A percentile compares a stretch with the other conserved stretches of the same genome.
Evolutionary conservation across 768 basidiomycete species (phyloP).

Genomic region (Tylopilus cervinicoccineus): DNA sequence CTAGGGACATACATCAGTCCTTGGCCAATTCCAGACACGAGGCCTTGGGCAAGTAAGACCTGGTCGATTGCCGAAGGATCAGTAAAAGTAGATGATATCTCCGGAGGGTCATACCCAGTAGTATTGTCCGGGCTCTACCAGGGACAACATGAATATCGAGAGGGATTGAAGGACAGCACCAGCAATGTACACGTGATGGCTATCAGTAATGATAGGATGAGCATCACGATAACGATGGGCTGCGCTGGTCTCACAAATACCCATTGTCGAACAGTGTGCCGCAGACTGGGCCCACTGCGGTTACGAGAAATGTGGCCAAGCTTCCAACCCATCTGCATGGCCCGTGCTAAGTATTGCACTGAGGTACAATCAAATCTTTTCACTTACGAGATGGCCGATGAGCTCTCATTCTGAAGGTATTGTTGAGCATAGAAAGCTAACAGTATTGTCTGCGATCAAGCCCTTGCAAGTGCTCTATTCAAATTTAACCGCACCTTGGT

Average conservation of each 20-base stretch:
- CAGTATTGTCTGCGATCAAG: background rate
- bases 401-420: slow-evolving; percentile 18
- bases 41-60: slow-evolving; percentile 43
- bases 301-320: slow-evolving; percentile 14
- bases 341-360: background rate
- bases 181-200: slow-evolving; percentile 17
- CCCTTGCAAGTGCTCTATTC: background rate
- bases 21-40: slow-evolving; percentile 38
- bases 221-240: too few relatives aligned
- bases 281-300: slow-evolving; percentile 19
- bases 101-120: slow-evolving; percentile 28
- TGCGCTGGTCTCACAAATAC: slow-evolving; percentile 22
- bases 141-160: slow-evolving; percentile 38
- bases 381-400: slow-evolving; percentile 25
- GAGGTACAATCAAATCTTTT: too few relatives aligned
- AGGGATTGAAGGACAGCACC: slow-evolving; percentile 27
- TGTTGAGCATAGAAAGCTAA: slow-evolving; percentile 23
- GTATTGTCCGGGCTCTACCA: slow-evolving; percentile 31
- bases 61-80: slow-evolving; percentile 17
- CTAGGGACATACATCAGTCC: slow-evolving; percentile 46
- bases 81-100: background rate
- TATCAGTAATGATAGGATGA: background rate
- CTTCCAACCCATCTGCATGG: slow-evolving; percentile 27
- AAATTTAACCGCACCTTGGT: slow-evolving; percentile 16
- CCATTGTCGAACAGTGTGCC: slow-evolving; percentile 25